A percentile compares a stretch with the other conserved stretches of the same genome.
Evolutionary conservation across 2,329 filamentous ascomycete genomes (phyloP).

Genomic region (Beauveria sp.): DNA sequence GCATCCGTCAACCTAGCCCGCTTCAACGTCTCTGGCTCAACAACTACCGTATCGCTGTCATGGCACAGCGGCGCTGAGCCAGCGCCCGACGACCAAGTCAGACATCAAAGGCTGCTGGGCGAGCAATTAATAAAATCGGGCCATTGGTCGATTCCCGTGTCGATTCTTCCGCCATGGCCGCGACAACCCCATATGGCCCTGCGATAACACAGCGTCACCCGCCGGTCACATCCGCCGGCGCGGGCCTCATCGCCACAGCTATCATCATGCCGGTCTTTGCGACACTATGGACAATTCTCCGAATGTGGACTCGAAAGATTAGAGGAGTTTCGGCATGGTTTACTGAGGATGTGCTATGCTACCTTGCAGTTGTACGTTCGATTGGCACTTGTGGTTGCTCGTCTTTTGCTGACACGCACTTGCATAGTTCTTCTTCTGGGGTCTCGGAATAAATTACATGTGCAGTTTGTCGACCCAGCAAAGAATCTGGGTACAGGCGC

Average conservation of each 20-base stretch:
- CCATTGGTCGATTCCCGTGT: neutral
- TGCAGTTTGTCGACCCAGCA: constrained; percentile 11
- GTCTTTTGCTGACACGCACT: neutral
- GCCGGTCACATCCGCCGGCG: constrained; percentile 10
- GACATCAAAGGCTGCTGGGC: neutral
- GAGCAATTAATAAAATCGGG: neutral
- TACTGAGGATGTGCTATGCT: constrained; percentile 15
- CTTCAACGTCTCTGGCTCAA: neutral
- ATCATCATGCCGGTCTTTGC: constrained; percentile 14
- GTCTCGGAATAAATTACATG: constrained; percentile 13
- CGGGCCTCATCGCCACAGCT: constrained; percentile 11
- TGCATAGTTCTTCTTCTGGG: constrained; percentile 14
- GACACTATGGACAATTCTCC: constrained; percentile 14
- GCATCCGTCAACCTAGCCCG: neutral
- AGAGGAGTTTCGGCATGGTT: constrained; percentile 11
- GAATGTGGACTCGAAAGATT: constrained; percentile 14
- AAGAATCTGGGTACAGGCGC: neutral
- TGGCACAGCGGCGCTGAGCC: constrained; percentile 1
- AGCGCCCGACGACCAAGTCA: neutral
- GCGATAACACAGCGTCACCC: constrained; percentile 5
- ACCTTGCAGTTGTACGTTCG: constrained; percentile 12
- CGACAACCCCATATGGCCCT: neutral
- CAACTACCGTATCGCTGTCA: neutral
- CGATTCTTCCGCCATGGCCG: neutral
- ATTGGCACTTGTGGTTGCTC: too few species aligned